A percentile compares a stretch with the other conserved stretches of the same genome.
Evolutionary conservation across 345 rosid species (phyloP).

Genomic region (Salix arbutifolia): DNA sequence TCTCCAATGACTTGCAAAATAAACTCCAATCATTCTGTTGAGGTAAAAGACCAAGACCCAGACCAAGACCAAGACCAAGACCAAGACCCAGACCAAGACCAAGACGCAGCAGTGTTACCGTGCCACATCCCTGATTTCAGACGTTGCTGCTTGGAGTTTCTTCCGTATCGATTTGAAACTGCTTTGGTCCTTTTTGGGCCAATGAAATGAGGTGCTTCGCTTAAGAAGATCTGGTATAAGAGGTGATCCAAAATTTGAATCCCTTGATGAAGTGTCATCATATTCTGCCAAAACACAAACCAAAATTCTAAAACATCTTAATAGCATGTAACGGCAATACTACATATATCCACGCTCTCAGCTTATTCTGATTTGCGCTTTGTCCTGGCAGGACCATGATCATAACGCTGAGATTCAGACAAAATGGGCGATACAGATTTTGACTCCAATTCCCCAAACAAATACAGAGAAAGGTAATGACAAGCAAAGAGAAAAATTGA

Average conservation of each 20-base stretch:
- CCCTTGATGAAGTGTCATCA: slow-evolving; percentile 46
- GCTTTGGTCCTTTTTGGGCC: slow-evolving; percentile 54
- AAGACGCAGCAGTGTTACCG: slow-evolving; percentile 36
- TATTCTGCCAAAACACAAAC: slow-evolving; percentile 49
- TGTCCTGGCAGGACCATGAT: too few relatives aligned
- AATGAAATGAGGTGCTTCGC: slow-evolving; percentile 59
- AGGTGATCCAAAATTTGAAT: slow-evolving; percentile 39
- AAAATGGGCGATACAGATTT: neutral
- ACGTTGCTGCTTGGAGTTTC: slow-evolving; percentile 76
- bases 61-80: neutral
- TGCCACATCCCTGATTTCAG: slow-evolving; percentile 58
- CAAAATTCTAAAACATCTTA: neutral
- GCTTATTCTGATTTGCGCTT: neutral
- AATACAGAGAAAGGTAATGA: neutral
- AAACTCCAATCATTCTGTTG: neutral
- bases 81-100: too few relatives aligned
- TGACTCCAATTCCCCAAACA: neutral
- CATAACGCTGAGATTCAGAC: neutral
- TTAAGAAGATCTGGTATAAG: slow-evolving; percentile 58
- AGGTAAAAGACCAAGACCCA: too few relatives aligned
- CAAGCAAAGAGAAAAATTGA: neutral
- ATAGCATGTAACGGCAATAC: neutral
- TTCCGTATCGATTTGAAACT: slow-evolving; percentile 66
- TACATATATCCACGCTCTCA: neutral
- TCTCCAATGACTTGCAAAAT: neutral